Conservation (phyloP, 352 stramenopile genomes). For the Pythium sukuiense region DNA sequence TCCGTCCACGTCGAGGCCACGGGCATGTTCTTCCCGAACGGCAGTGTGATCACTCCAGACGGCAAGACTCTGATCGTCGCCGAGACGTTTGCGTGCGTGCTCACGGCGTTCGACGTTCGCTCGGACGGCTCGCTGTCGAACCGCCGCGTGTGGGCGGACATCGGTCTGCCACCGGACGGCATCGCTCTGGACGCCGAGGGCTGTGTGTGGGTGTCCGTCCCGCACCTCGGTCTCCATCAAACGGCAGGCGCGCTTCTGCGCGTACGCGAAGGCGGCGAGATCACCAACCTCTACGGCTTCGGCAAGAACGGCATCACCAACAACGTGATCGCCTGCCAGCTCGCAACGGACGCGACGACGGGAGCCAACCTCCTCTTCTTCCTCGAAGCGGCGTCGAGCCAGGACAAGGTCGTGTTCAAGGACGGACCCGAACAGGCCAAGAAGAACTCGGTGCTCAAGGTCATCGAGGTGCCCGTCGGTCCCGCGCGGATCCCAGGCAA, state of each 20-base stretch:
- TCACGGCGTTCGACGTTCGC: slow-evolving; percentile 67
- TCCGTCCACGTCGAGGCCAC: slow-evolving; percentile 53
- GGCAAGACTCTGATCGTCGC: slow-evolving; percentile 69
- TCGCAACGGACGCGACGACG: slow-evolving; percentile 46
- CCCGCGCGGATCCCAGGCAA: slow-evolving; percentile 39
- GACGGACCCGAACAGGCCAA: slow-evolving; percentile 31
- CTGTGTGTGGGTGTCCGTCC: slow-evolving; percentile 60
- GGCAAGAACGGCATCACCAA: slow-evolving; percentile 54
- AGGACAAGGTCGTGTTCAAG: slow-evolving; percentile 46
- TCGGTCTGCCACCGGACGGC: slow-evolving; percentile 50
- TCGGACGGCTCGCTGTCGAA: slow-evolving; percentile 49
- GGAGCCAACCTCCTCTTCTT: slow-evolving; percentile 64
- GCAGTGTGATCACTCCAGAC: slow-evolving; percentile 65
- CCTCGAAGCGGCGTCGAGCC: slow-evolving; percentile 41
- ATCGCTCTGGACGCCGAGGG: slow-evolving; percentile 69
- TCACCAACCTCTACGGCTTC: slow-evolving; percentile 56
- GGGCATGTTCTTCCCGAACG: slow-evolving; percentile 69
- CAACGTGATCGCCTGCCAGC: slow-evolving; percentile 57
- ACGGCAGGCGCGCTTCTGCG: slow-evolving; percentile 52
- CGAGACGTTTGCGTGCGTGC: slow-evolving; percentile 53
- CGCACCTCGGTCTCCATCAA: slow-evolving; percentile 49
- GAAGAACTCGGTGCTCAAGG: slow-evolving; percentile 45
- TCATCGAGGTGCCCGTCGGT: slow-evolving; percentile 53
- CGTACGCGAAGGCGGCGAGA: slow-evolving; percentile 53
- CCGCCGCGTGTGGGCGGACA: slow-evolving; percentile 49